phyloP scores from a whole-genome alignment of 192 early-diverging fungal genomes.

The Backusella westeae region DNA sequence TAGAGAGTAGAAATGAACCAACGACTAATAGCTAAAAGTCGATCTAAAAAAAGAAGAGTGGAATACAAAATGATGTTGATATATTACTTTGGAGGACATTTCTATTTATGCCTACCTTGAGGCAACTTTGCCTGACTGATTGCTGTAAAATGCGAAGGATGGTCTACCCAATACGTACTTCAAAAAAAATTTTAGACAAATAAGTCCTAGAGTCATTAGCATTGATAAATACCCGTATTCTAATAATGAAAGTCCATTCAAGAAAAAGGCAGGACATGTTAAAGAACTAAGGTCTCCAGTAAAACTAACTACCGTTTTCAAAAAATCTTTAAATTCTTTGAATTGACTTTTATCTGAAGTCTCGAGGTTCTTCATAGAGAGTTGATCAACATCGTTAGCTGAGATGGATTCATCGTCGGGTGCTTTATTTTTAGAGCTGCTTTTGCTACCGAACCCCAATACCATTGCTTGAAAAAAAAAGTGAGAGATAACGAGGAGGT shows the following conservation, averaged over 20 bases:
- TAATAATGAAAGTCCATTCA: slow-evolving; percentile 74
- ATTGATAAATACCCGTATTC: slow-evolving; percentile 61
- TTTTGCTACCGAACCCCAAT: not conserved
- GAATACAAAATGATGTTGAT: not conserved
- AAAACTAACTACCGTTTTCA: slow-evolving; percentile 68
- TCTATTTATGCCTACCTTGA: slow-evolving; percentile 28
- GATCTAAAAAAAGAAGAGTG: slow-evolving; percentile 45
- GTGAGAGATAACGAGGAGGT: not conserved
- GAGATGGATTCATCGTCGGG: slow-evolving; percentile 16
- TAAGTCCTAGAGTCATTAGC: no score
- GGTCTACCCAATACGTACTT: slow-evolving; percentile 41
- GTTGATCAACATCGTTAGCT: slow-evolving; percentile 28
- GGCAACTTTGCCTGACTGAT: slow-evolving; percentile 54
- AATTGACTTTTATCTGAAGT: slow-evolving; percentile 32
- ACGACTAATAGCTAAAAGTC: slow-evolving; percentile 64
- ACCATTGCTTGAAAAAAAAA: not conserved
- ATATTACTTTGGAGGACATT: not conserved
- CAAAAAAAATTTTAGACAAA: not conserved
- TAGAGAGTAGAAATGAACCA: slow-evolving; percentile 86
- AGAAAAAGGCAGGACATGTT: slow-evolving; percentile 77
- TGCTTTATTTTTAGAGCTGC: not conserved
- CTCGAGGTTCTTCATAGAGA: slow-evolving; percentile 30
- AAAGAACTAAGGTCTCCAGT: slow-evolving; percentile 79
- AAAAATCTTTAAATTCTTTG: slow-evolving; percentile 53
- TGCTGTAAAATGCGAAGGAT: slow-evolving; percentile 49